Base-by-base conservation (phyloP, 2,329 filamentous ascomycete genomes). In the Pseudogymnoascus sp. region DNA sequence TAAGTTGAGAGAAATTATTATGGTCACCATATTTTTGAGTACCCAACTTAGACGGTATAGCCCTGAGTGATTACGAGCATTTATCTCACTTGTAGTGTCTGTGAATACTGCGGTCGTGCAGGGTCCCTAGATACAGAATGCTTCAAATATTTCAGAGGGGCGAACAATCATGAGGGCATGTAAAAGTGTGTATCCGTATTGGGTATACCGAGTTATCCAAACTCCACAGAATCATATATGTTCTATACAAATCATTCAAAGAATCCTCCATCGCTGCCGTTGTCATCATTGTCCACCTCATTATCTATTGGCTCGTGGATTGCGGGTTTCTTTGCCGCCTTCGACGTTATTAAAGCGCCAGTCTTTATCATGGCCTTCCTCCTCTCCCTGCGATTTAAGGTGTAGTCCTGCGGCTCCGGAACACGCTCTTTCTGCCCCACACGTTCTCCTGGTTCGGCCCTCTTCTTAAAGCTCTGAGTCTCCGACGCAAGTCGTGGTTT, bases 201-300 rank as follows among this genome's bases (percentile, higher is more conserved):
- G 35, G 55, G 55, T 35, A 45, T 45, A 33, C 26, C 28, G 33
- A 59, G 28, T 7, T 37, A 15, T 41, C 19, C 15, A 57, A 41
- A 59, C 39, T 59, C 57, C 57, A 55, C 57, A 26, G 13, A 26
- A 33, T 59, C 57, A 59, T 33, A n/a, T 30, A 7, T 61, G 61
- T 63, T 71, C 69, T 66, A 52, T 52, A 52, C 15, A 30, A 30
- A 52, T 52, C 45, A 52, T 52, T 84, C 80, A 65, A 85, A 85
- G 71, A 85, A 86, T 10, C 81, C 79, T 8, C 76, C 80, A 19
- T 78, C 80, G 59, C 76, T 82, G 13, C 79, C 80, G 60, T 77
- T 75, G 19, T 76, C 77, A 15, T 73, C 63, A 5, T 64, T 64
- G 9, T 57, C 62, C n/a, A 34, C 23, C 21, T 61, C 71, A 12